Base-by-base conservation (phyloP, 345 rosid genomes). In the Stellera chamaejasme region DNA sequence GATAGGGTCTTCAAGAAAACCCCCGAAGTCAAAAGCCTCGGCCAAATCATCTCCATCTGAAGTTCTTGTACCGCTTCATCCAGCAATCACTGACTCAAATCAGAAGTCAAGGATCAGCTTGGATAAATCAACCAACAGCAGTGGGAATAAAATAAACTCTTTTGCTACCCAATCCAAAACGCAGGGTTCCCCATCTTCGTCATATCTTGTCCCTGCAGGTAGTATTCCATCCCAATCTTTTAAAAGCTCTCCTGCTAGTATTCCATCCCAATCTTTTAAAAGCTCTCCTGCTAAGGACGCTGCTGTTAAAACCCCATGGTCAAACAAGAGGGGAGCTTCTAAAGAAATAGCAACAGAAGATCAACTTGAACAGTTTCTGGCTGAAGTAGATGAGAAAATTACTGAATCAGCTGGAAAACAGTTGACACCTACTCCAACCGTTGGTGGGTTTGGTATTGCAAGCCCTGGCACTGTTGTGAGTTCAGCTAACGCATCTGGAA, bases 31-130 rank as follows among this genome's bases (percentile, higher is more conserved):
- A 25, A 84, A 80, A 66, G 68, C 82, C 62, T 45, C 43, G 11
- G 48, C 52, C 26, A 39, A 60, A 52, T 25, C 65, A 54, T 74
- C 78, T 54, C 66, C 92, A 59, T 68, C 63, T 27, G 91, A 84
- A 66, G 74, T 74, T 50, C 97, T 92, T 71, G 78, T 88, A 58
- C 98, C 98, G 28, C 79, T 88, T 65, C 98, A 88, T 68, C 96
- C 81, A 48, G 61, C 65, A 57, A 70, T 77, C 43, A 54, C 72
- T 45, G 59, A 76, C 69, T 80, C 89, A 61, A 77, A 70, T 71
- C 78, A 55, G 27, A 84, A 77, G 64, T 65, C 95, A 51, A 74
- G 56, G 14, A 58, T 66, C 61, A 66, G 75, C 68, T 75, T 56
- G 13, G 92, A 84, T 69, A 84, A 73, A 69, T 55, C 77, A 66